Evolutionary conservation across 2,329 filamentous ascomycete genomes (phyloP).

Genomic region (Colletotrichum phormii): DNA sequence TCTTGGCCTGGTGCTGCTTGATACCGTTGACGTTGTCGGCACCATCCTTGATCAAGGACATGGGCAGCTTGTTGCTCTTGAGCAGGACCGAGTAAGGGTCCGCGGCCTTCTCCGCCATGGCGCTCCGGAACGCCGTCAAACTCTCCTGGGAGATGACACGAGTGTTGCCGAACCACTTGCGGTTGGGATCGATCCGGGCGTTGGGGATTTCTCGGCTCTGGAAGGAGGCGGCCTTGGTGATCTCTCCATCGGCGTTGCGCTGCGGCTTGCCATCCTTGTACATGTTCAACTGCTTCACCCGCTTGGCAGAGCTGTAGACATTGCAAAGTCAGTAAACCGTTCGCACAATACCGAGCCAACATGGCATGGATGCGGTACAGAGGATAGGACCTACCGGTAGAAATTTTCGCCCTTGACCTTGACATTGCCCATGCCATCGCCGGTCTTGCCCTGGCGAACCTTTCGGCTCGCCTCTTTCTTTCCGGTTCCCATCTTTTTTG

Average conservation of each 20-base stretch:
- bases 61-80: slow-evolving; percentile 96
- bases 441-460: slow-evolving; percentile 84
- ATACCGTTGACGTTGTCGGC: slow-evolving; percentile 79
- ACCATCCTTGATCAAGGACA: slow-evolving; percentile 90
- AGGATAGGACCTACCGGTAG: slow-evolving; percentile 74
- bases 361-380: not conserved
- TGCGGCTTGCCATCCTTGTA: slow-evolving; percentile 88
- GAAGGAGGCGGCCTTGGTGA: slow-evolving; percentile 85
- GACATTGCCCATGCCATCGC: slow-evolving; percentile 91
- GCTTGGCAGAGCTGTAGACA: slow-evolving; percentile 74
- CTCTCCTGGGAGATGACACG: slow-evolving; percentile 90
- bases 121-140: slow-evolving; percentile 86
- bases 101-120: slow-evolving; percentile 88
- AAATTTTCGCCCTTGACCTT: slow-evolving; percentile 98
- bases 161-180: slow-evolving; percentile 98
- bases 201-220: slow-evolving; percentile 85
- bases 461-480: slow-evolving; percentile 92
- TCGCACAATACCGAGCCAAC: not conserved
- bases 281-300: slow-evolving; percentile 89
- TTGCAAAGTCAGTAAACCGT: not conserved
- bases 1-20: slow-evolving; percentile 94
- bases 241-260: slow-evolving; percentile 84
- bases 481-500: slow-evolving; percentile 78
- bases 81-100: slow-evolving; percentile 96
- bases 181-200: slow-evolving; percentile 92